Percentiles rank a stretch among this genome's conserved stretches.
These are phyloP conservation scores for Neurospora sublineolata DNA, from an alignment of 495 filamentous ascomycete species.

Conservation along the genomic window DNA sequence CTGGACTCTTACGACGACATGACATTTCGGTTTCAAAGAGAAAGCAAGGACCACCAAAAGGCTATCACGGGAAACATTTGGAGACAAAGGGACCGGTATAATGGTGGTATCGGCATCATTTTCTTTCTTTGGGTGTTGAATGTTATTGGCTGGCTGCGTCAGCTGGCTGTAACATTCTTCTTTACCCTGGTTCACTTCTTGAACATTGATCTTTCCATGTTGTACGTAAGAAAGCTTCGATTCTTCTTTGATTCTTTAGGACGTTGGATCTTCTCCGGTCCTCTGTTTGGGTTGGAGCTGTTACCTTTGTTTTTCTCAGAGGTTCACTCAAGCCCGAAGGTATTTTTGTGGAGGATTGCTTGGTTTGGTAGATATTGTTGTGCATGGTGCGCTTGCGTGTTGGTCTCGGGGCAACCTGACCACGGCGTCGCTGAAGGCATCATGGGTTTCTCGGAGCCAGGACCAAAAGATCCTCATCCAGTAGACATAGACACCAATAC, in stretches of 20 bases:
- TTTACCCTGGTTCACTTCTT: neutral
- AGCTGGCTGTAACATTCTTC: neutral
- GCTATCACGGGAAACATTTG: neutral
- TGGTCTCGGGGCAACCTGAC: neutral
- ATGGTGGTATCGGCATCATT: neutral
- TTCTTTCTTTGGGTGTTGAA: neutral
- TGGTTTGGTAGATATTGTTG: neutral
- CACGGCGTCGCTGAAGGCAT: neutral
- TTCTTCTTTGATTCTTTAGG: neutral
- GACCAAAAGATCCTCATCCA: neutral
- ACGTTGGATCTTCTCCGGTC: neutral
- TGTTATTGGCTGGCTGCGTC: neutral
- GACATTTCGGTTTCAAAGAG: neutral
- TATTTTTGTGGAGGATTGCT: neutral
- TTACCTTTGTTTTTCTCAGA: neutral
- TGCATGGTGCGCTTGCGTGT: neutral
- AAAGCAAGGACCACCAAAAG: neutral
- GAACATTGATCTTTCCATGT: neutral
- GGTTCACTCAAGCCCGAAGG: neutral
- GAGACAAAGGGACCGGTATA: neutral
- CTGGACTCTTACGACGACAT: slow-evolving; percentile 1
- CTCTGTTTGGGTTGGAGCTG: neutral
- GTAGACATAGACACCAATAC: neutral
- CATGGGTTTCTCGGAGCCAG: neutral
- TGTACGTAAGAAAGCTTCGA: neutral